Base-by-base conservation (phyloP, 768 basidiomycete species). In the Mycena filopes region DNA sequence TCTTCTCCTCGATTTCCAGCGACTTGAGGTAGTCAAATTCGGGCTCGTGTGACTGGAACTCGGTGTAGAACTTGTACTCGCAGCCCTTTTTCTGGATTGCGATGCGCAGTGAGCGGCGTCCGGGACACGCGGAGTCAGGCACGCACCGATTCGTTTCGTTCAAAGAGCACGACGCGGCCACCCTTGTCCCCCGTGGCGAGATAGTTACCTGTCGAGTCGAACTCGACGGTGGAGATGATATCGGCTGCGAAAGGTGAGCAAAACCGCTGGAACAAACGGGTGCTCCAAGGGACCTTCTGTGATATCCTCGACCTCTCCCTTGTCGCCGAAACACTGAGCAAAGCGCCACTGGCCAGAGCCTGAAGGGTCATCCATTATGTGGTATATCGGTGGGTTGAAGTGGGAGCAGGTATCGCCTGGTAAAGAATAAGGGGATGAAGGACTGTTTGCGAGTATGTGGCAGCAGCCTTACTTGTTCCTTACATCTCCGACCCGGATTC, bases 1-100 rank as follows among this genome's bases (percentile, higher is more conserved):
- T 99, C 91, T 99, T 99, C 87, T 99, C 98, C 81, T 99, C 98
- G 80, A 99, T 99, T 86, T 99, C 98, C 71, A 99, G 85, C 25
- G 95, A 98, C 86, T 99, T 99, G 75, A 99, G 90, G 79, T 99
- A 99, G 83, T 99, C 98, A 79, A 99, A 99, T 79, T 99, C 98
- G 59, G 98, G 98, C 78, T 99, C 98, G 78, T 99, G 98, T 48
- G 95, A 96, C 85, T 99, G 98, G 77, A 99, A 98, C 81, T 99
- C 98, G 55, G 98, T 99, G 79, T 99, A 99, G 81, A 99, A 99
- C 80, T 98, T 99, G 89, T 99, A 99, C 83, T 99, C 98, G 83
- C 98, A 99, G 69, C 96, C 95, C 78, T 98, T 98, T 93, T 99
- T 99, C 95, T 98, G 75, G 11, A 38, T 21, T 20, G 12, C 50